Conservation (phyloP, 768 basidiomycete genomes). For the Lyophyllum decastes region DNA sequence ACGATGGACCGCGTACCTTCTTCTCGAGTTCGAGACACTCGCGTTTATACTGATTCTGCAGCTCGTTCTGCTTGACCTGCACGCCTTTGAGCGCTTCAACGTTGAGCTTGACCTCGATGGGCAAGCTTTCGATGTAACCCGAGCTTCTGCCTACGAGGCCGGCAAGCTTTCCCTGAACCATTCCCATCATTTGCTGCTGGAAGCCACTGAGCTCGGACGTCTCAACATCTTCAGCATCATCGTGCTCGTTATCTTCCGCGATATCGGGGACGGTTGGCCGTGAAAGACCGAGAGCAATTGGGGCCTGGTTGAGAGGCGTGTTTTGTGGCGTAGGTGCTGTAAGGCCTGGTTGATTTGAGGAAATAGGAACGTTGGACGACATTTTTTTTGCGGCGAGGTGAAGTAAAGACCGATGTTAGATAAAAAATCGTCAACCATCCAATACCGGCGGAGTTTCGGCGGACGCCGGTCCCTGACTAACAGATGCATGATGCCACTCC, state of each 20-base stretch:
- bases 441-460: constrained; percentile 20
- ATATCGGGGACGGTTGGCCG: constrained; percentile 90
- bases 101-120: constrained; percentile 76
- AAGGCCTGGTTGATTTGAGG: constrained; percentile 52
- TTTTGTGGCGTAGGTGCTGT: constrained; percentile 95
- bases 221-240: constrained; percentile 54
- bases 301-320: constrained; percentile 82
- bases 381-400: constrained; percentile 34
- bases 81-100: constrained; percentile 93
- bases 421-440: constrained; percentile 18
- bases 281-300: constrained; percentile 76
- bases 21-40: constrained; percentile 96
- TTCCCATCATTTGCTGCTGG: constrained; percentile 71
- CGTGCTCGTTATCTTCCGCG: constrained; percentile 76
- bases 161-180: constrained; percentile 88
- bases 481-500: neutral
- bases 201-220: constrained; percentile 38
- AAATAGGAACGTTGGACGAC: constrained; percentile 72
- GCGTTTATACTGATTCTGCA: constrained; percentile 92
- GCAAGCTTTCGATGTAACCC: constrained; percentile 91
- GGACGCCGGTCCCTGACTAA: constrained; percentile 3
- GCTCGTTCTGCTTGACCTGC: constrained; percentile 86
- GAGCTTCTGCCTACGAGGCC: constrained; percentile 88
- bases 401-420: constrained; percentile 6
- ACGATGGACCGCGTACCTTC: constrained; percentile 58